Percentiles rank a stretch among this genome's conserved stretches.
Evolutionary conservation across 148 eudicot species (phyloP).

Genomic region (Rhododendron mucronatum): DNA sequence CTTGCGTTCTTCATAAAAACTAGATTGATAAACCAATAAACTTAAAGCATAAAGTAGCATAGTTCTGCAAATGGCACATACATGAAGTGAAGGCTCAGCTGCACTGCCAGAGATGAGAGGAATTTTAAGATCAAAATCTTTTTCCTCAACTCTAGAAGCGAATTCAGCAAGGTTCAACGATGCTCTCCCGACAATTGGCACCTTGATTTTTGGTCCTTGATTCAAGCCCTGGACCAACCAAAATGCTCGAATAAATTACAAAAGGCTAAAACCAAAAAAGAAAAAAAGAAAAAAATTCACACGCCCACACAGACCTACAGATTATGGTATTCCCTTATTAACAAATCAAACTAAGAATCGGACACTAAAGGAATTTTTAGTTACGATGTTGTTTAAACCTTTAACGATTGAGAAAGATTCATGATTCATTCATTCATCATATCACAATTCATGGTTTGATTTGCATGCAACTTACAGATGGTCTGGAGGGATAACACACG

Average conservation of each 20-base stretch:
- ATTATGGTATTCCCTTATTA: neutral
- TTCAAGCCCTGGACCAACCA: conserved; percentile 43
- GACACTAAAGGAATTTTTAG: neutral
- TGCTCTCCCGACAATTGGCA: conserved; percentile 47
- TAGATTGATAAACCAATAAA: neutral
- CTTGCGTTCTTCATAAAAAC: neutral
- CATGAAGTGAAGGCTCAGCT: conserved; percentile 47
- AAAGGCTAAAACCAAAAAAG: neutral
- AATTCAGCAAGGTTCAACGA: conserved; percentile 76
- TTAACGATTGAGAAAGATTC: neutral
- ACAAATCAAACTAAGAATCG: neutral
- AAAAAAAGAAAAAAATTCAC: neutral
- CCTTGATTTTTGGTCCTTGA: conserved; percentile 61
- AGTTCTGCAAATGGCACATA: conserved; percentile 26
- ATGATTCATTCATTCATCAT: neutral
- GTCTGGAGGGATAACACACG: neutral
- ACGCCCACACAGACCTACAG: neutral
- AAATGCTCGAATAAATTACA: neutral
- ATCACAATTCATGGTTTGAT: neutral
- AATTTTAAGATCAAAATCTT: conserved; percentile 54
- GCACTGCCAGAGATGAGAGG: conserved; percentile 49
- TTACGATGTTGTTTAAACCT: neutral
- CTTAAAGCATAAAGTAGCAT: neutral
- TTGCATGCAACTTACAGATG: neutral
- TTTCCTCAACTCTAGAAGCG: conserved; percentile 59